Evolutionary conservation across 768 basidiomycete genomes (phyloP), one percentile per base, ranked within the genome.

Genomic region (Sporobolomyces roseus): DNA sequence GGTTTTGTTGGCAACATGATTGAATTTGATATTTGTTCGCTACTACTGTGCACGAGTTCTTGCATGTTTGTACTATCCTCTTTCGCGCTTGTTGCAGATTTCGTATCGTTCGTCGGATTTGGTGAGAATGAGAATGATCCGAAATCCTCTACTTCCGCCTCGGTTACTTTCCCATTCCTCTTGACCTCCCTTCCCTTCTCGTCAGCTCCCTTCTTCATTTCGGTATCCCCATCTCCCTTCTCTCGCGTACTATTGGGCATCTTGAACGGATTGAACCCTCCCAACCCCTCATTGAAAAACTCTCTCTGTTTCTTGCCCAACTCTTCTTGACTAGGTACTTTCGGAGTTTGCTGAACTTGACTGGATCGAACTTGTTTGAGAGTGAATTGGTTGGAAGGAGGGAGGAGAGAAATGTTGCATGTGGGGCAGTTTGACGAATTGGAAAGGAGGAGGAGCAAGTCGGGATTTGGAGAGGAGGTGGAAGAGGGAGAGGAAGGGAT

Each of bases 151-250:
- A 59, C 64, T 38, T 65, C 48, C 9, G 53, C 52, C 9, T 61
- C 65, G 30, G 61, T 59, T 16, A 53, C 65, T 36, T 66, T 59
- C 30, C 61, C 65, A n/a, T n/a, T 61, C 59, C 17, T 66, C 65
- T 38, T 60, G 38, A 35, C 48, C 59, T 16, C 53, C 50, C 4
- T 53, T 56, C 9, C 38, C 38, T 41, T 41, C 38, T 41, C 38
- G n/a, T n/a, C 17, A 21, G 53, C 58, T 3, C 23, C 51, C 25
- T 30, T 50, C 6, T 21, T 56, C 54, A 41, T 53, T 1, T 29
- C 35, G 21, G 25, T 25, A 33, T 52, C 50, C 3, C n/a, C 21
- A 6, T 8, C 49, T 35, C 27, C 38, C 10, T 12, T 14, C 27
- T 51, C 52, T 33, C 10, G 30, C n/a, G 13, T 10, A 21, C 9